These are phyloP conservation scores for Claviceps sp. DNA, from an alignment of 2,329 filamentous ascomycete genomes.

Conservation along the genomic window DNA sequence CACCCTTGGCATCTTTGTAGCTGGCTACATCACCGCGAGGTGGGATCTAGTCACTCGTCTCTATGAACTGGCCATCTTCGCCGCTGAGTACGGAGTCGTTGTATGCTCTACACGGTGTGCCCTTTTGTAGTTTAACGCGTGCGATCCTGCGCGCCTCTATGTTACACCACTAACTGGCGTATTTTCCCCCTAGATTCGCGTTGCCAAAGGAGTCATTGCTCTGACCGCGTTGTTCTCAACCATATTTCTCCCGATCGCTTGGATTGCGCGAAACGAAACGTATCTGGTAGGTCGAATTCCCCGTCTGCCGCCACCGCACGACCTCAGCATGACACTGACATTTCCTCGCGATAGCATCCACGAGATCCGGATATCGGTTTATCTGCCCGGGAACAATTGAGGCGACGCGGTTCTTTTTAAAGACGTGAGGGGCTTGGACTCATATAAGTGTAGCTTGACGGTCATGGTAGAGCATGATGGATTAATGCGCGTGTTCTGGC, in stretches of 20 bases:
- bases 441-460: conserved; percentile 17
- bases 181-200: conserved; percentile 49
- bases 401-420: conserved; percentile 89
- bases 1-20: conserved; percentile 96
- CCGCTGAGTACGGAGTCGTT: conserved; percentile 97
- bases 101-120: conserved; percentile 30
- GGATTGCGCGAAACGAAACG: conserved; percentile 69
- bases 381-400: conserved; percentile 88
- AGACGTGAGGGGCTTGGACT: conserved; percentile 9
- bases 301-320: background rate
- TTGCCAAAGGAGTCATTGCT: conserved; percentile 70
- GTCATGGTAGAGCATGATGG: conserved; percentile 68
- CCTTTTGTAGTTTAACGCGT: background rate
- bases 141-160: background rate
- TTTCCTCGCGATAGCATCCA: conserved; percentile 51
- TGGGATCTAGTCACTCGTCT: conserved; percentile 96
- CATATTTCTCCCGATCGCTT: conserved; percentile 71
- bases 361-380: conserved; percentile 65
- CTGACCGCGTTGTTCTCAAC: conserved; percentile 76
- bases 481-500: conserved; percentile 98
- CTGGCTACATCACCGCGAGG: conserved; percentile 97
- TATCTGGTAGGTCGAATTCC: conserved; percentile 47
- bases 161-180: background rate
- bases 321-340: background rate
- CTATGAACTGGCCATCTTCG: conserved; percentile 94